phyloP scores from a whole-genome alignment of 75 land plant genomes.

The Selaginella tamariscina region DNA sequence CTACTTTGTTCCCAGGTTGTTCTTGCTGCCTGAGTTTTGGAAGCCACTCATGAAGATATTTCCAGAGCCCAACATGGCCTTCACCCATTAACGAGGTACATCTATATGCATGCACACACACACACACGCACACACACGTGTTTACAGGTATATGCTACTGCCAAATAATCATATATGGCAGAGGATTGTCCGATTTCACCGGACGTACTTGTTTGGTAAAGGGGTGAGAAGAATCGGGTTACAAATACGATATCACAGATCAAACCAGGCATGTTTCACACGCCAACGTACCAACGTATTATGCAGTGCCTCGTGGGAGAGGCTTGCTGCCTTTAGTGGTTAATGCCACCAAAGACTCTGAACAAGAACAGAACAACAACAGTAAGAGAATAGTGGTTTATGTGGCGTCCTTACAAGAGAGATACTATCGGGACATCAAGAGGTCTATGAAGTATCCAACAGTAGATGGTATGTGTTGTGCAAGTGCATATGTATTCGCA shows the following conservation, averaged over 20 bases:
- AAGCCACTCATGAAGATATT: not conserved
- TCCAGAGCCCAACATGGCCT: not conserved
- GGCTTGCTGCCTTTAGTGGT: not conserved
- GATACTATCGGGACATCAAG: not conserved
- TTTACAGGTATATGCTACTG: no score
- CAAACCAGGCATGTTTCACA: not conserved
- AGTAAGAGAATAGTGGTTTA: not conserved
- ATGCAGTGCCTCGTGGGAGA: not conserved
- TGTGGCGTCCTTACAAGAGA: not conserved
- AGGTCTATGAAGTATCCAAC: not conserved
- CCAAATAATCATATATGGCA: not conserved
- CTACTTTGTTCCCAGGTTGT: not conserved
- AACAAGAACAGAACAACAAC: not conserved
- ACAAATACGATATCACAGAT: not conserved
- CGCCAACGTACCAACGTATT: not conserved
- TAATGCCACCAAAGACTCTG: not conserved
- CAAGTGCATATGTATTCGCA: not conserved
- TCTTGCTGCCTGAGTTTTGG: not conserved
- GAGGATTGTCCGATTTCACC: not conserved
- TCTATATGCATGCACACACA: no score
- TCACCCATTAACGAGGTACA: not conserved
- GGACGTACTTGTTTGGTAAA: not conserved
- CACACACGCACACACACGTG: no score
- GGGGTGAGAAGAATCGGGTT: not conserved
- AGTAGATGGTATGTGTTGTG: not conserved